A percentile compares a stretch with the other conserved stretches of the same genome.
Evolutionary conservation across 2,329 filamentous ascomycete species (phyloP).

Genomic region (Alternaria sp.): DNA sequence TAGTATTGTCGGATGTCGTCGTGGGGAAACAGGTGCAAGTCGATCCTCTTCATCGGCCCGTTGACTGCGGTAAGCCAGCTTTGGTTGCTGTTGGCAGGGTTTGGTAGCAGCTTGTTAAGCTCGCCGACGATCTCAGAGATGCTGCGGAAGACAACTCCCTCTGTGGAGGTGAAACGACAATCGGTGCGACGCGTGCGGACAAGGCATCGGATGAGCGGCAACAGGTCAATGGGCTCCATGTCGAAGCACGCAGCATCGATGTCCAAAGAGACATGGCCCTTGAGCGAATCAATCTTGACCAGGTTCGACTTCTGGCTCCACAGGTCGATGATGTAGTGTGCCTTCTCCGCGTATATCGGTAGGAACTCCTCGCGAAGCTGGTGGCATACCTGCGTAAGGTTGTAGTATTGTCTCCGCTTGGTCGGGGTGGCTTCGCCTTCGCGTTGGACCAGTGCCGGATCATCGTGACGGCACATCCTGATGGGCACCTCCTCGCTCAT

Average conservation of each 20-base stretch:
- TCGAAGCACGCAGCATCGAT: conserved; percentile 23
- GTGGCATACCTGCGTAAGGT: conserved; percentile 32
- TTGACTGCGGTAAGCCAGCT: conserved; percentile 13
- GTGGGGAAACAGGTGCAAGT: conserved; percentile 18
- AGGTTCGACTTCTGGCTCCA: conserved; percentile 11
- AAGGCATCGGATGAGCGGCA: conserved; percentile 15
- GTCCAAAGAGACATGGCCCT: conserved; percentile 29
- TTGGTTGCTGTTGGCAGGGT: conserved; percentile 4
- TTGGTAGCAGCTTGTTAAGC: conserved; percentile 18
- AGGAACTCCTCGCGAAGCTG: conserved; percentile 35
- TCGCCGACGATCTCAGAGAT: conserved; percentile 17
- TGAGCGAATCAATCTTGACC: conserved; percentile 7
- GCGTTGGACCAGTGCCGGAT: conserved; percentile 7
- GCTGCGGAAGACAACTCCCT: conserved; percentile 19
- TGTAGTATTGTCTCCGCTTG: conserved; percentile 8
- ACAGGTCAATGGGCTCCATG: conserved; percentile 20
- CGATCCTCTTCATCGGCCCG: conserved; percentile 19
- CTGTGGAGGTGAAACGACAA: conserved; percentile 12
- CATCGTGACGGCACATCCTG: conserved; percentile 18
- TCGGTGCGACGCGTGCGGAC: conserved; percentile 8
- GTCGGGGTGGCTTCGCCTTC: conserved; percentile 1
- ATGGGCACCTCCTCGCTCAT: conserved; percentile 16
- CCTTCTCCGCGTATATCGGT: conserved; percentile 20
- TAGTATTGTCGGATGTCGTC: conserved; percentile 21
- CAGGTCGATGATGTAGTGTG: conserved; percentile 17